Evolutionary conservation across 1,139 yeast species (phyloP), one percentile per base, ranked within the genome.

Genomic region (Yamadazyma dendronema): DNA sequence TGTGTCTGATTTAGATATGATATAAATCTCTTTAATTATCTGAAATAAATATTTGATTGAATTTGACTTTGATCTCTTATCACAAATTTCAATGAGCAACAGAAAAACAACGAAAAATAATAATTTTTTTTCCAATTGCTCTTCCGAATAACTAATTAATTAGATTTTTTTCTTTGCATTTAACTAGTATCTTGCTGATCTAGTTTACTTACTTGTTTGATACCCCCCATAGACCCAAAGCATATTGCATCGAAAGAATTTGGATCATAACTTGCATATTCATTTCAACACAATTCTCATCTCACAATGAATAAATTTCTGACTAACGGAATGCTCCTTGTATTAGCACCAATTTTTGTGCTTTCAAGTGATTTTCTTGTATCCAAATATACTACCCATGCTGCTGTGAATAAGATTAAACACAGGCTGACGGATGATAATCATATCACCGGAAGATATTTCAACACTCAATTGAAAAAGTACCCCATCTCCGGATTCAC

Each of bases 311-410:
- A 46, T 36, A 50, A 44, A 31, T 49, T 47, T 28, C 44, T 42
- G 28, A 42, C 50, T 10, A 54, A 56, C 35, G 49, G 58, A n/a
- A 44, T 48, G 3, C 43, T 57, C 15, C 48, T 56, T 34, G 44
- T 55, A 35, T 44, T 59, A 27, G 59, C 60, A 2, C 64, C 64
- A 11, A 43, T 54, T 4, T 56, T 59, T 35, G 44, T 59, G 19
- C 39, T 59, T 3, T 50, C 59, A 2, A 50, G 60, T 22, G 64
- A 59, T 30, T 48, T 54, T 11, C 42, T 59, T 6, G 59, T 53
- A 3, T 43, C 55, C 11, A 49, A 48, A 28, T 54, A 48, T 35
- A 48, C 52, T 24, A 49, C 61, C 5, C 47, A 49, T 27, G 50
- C 52, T 12, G 52, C 53, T 8, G 46, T 47, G 12, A 43, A 46